A percentile compares a stretch with the other conserved stretches of the same genome.
Conservation (phyloP, 2,329 filamentous ascomycete species). For the Cladosporium sp. region DNA sequence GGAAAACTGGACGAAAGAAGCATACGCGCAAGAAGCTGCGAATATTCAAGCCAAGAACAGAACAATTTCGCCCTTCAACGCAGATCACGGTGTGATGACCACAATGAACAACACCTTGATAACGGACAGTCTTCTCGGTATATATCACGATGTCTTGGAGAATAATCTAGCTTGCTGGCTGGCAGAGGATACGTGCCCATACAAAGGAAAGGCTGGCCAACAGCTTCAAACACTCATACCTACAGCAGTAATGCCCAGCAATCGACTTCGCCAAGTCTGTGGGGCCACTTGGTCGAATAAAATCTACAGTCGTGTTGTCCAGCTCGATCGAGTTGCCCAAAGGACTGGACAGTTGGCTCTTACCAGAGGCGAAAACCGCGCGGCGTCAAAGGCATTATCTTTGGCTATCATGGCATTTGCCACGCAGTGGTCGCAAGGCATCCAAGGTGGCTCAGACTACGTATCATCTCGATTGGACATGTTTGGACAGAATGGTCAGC, state of each 20-base stretch:
- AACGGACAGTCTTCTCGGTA: conserved; percentile 10
- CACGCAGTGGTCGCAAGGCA: conserved; percentile 11
- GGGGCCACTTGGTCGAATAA: conserved; percentile 9
- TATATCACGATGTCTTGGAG: conserved; percentile 12
- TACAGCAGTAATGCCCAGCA: background rate
- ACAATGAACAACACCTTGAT: conserved; percentile 7
- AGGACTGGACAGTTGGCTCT: background rate
- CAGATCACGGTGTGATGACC: background rate
- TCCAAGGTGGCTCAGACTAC: background rate
- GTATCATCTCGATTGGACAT: background rate
- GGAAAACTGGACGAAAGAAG: background rate
- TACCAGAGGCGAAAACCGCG: background rate
- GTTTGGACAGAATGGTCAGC: background rate
- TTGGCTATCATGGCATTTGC: conserved; percentile 11
- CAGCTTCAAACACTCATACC: background rate
- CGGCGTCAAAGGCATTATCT: conserved; percentile 8
- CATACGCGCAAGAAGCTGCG: background rate
- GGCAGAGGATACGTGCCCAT: conserved; percentile 7
- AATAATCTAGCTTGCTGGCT: conserved; percentile 13
- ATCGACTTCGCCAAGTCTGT: background rate
- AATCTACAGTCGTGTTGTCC: background rate
- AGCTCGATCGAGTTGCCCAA: conserved; percentile 1
- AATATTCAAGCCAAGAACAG: background rate
- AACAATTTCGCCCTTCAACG: background rate
- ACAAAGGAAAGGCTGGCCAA: background rate